Conservation (phyloP, 176 grass and related monocot genomes). For the Aegilops sharonensis region DNA sequence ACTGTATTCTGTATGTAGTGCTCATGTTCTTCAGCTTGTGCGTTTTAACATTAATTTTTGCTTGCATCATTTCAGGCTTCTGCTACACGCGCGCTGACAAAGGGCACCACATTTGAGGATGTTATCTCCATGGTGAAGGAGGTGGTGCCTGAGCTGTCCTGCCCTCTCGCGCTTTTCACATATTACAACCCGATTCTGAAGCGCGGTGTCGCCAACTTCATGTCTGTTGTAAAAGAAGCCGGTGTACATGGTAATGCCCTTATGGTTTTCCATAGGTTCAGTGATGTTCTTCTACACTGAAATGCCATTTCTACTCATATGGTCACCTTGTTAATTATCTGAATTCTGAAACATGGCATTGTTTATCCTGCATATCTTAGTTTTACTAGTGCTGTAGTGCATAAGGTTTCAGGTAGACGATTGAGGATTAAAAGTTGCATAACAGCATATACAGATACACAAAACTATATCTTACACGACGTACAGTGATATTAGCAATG, state of each 20-base stretch:
- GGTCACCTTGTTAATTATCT: not conserved
- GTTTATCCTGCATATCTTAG: not conserved
- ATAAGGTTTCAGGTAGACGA: not conserved
- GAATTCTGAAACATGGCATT: not conserved
- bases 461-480: not conserved
- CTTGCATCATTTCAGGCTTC: slow-evolving; percentile 54
- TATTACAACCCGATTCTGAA: slow-evolving; percentile 98
- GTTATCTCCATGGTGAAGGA: slow-evolving; percentile 92
- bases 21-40: not conserved
- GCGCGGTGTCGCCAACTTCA: slow-evolving; percentile 82
- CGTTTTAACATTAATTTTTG: not conserved
- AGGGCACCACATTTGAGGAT: slow-evolving; percentile 86
- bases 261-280: not conserved
- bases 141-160: slow-evolving; percentile 87
- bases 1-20: not conserved
- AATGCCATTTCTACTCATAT: slow-evolving; percentile 2
- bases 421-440: not conserved
- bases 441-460: not conserved
- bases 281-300: not conserved
- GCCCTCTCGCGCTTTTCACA: slow-evolving; percentile 89
- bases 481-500: not conserved
- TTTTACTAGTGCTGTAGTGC: not conserved
- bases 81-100: slow-evolving; percentile 80
- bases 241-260: slow-evolving; percentile 69
- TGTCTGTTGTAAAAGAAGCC: slow-evolving; percentile 67